Conservation (phyloP, 2,329 filamentous ascomycete genomes). For the Phyllosticta citrichinensis region DNA sequence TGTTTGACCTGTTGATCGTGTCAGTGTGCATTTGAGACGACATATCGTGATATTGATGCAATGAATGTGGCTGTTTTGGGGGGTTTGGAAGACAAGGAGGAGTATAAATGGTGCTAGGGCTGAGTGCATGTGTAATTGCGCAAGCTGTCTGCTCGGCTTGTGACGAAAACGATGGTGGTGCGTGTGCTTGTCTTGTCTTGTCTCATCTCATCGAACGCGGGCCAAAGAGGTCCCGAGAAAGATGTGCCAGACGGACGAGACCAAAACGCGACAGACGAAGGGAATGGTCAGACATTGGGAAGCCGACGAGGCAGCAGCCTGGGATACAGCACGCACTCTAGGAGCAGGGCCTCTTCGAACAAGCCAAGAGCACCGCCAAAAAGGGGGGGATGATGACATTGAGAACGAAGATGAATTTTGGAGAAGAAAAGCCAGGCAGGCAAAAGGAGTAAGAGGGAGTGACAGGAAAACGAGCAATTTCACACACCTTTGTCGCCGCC, state of each 20-base stretch:
- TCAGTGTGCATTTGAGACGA: background rate
- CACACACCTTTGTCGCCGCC: constrained; percentile 63
- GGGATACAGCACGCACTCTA: no score
- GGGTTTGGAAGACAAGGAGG: background rate
- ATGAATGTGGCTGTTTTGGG: background rate
- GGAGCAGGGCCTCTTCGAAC: background rate
- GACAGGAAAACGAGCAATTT: background rate
- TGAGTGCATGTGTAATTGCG: background rate
- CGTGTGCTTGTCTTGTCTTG: background rate
- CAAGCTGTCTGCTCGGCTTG: background rate
- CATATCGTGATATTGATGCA: background rate
- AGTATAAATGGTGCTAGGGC: background rate
- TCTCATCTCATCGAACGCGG: background rate
- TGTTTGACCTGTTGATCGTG: constrained; percentile 60
- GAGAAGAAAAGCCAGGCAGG: background rate
- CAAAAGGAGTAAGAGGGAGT: no score
- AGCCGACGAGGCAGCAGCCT: no score
- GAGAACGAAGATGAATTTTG: background rate
- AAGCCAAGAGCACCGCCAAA: background rate
- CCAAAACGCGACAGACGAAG: background rate
- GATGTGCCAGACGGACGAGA: background rate
- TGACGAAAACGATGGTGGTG: background rate
- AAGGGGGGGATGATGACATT: background rate
- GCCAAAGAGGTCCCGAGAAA: background rate
- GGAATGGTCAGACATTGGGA: background rate